phyloP scores from a whole-genome alignment of 106 monocot species.

The Dendrobium huoshanense region DNA sequence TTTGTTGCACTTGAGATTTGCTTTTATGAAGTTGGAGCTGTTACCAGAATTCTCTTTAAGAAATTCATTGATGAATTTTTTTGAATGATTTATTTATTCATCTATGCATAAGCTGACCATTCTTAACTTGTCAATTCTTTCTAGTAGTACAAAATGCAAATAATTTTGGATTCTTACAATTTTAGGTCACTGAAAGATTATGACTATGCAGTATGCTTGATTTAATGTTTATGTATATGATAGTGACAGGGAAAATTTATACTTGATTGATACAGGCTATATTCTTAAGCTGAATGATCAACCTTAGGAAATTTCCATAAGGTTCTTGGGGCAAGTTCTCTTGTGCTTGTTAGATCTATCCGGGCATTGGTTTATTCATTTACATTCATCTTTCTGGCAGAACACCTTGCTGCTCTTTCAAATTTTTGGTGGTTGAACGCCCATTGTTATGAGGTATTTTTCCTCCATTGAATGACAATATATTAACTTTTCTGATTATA shows the following conservation, averaged over 20 bases:
- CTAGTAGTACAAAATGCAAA: neutral
- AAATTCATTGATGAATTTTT: neutral
- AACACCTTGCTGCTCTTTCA: neutral
- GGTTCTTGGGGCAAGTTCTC: neutral
- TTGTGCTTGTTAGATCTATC: neutral
- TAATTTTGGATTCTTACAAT: neutral
- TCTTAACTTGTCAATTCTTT: neutral
- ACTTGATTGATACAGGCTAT: neutral
- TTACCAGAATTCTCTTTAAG: neutral
- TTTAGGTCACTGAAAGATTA: neutral
- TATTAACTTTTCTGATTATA: neutral
- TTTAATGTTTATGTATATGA: neutral
- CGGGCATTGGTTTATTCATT: neutral
- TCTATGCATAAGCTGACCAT: neutral
- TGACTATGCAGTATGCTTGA: neutral
- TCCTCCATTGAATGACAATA: neutral
- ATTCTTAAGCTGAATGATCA: neutral
- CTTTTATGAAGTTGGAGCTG: neutral
- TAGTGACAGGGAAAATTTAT: neutral
- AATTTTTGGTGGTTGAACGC: neutral
- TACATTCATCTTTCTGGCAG: neutral
- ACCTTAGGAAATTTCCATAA: neutral
- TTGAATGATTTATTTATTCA: neutral
- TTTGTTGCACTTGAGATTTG: neutral
- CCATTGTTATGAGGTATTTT: neutral